phyloP scores from a whole-genome alignment of 129 eudicot species.

The Flaveria bidentis region DNA sequence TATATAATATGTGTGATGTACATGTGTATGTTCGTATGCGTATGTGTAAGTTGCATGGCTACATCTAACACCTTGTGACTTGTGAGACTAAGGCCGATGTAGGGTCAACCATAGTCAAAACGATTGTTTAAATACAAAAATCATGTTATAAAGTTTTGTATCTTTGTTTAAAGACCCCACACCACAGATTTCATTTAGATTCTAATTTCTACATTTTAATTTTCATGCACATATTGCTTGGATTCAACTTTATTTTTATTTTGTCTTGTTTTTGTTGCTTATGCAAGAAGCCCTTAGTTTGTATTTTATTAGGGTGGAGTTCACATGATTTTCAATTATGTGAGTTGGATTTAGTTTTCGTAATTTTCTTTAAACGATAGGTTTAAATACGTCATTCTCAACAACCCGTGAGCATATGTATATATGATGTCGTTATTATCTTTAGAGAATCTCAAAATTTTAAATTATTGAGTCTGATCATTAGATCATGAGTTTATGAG shows the following conservation, averaged over 20 bases:
- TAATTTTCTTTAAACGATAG: neutral
- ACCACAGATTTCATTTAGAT: conserved; percentile 12
- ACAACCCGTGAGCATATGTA: too few species aligned
- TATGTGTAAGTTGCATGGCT: neutral
- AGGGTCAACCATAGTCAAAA: conserved; percentile 9
- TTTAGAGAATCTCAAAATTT: too few species aligned
- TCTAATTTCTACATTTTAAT: neutral
- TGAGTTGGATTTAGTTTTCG: neutral
- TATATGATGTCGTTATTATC: too few species aligned
- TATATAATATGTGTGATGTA: neutral
- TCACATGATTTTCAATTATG: conserved; percentile 9
- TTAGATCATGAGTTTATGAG: too few species aligned
- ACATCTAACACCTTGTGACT: too few species aligned
- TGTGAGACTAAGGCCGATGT: neutral
- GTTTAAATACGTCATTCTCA: too few species aligned
- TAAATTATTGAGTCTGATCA: too few species aligned
- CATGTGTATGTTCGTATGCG: neutral
- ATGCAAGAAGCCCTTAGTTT: neutral
- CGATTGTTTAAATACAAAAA: neutral
- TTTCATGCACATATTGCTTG: neutral
- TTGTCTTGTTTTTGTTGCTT: neutral
- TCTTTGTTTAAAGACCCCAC: conserved; percentile 22
- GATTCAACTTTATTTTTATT: neutral
- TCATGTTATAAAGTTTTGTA: conserved; percentile 12
- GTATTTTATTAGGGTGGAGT: neutral